phyloP scores from a whole-genome alignment of 345 rosid species.

The Ricinus communis region DNA sequence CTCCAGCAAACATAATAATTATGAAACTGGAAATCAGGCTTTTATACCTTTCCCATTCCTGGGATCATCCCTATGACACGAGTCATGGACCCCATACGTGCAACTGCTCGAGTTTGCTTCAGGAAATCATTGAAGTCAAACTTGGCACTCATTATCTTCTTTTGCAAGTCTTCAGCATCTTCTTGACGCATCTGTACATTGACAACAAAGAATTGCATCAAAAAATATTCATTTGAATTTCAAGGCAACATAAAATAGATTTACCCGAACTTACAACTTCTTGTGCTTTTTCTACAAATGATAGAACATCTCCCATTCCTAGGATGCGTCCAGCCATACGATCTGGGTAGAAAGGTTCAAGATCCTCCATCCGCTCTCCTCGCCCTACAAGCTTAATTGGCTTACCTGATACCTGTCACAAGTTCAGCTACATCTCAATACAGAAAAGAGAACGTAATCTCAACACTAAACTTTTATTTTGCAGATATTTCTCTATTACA shows the following conservation, averaged over 20 bases:
- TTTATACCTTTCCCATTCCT: slow-evolving; percentile 84
- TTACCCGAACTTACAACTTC: slow-evolving; percentile 72
- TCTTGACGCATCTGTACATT: slow-evolving; percentile 79
- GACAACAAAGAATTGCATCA: slow-evolving; percentile 20
- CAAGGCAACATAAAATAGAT: slow-evolving; percentile 12
- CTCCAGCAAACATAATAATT: not conserved
- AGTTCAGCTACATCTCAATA: slow-evolving; percentile 12
- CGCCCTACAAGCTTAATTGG: slow-evolving; percentile 97
- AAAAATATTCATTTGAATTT: not conserved
- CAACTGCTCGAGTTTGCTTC: slow-evolving; percentile 93
- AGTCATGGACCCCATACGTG: slow-evolving; percentile 97
- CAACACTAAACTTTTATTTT: not conserved
- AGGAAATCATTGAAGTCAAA: slow-evolving; percentile 96
- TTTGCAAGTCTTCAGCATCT: slow-evolving; percentile 95
- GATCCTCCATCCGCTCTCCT: slow-evolving; percentile 97
- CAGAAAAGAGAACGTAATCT: not conserved
- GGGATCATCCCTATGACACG: slow-evolving; percentile 97
- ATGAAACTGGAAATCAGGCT: slow-evolving; percentile 9
- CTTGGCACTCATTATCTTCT: slow-evolving; percentile 97
- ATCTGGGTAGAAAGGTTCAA: slow-evolving; percentile 95
- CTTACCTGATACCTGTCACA: slow-evolving; percentile 81
- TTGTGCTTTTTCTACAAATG: slow-evolving; percentile 96
- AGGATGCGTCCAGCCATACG: slow-evolving; percentile 97
- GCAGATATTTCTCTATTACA: not conserved
- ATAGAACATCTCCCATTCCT: slow-evolving; percentile 98